Base-by-base conservation (phyloP, 2,329 filamentous ascomycete genomes). In the Nigrospora sphaerica region DNA sequence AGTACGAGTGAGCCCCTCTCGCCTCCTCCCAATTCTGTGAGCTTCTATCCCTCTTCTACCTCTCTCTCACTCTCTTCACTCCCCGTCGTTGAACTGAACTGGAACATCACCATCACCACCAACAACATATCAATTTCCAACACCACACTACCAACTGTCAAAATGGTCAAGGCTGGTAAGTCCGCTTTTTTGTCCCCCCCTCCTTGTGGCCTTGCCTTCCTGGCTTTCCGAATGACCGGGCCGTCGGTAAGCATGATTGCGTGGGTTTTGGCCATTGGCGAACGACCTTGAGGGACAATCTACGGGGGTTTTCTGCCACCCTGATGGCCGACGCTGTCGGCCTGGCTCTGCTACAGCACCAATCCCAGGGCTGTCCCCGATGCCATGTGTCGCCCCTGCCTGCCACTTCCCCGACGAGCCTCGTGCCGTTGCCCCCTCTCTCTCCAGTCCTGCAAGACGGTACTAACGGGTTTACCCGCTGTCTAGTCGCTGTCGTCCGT, bases 401-500 rank as follows among this genome's bases (percentile, higher is more conserved):
- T 49, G 39, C 42, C 42, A 5, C 28, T 16, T 3, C 39, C 6
- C 19, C 14, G 13, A 17, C 37, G 45, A 47, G 45, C 40, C 35
- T 43, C 45, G 39, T 36, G 14, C 34, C 34, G 6, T n/a, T 36
- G 34, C 14, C n/a, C n/a, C n/a, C n/a, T n/a, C 23, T 28, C 19
- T 23, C 23, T 36, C 34, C 34, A 36, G 34, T 36, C 34, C 14
- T 36, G 31, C 53, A 55, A 58, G 51, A 47, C 45, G 49, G 49
- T 53, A 49, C 57, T 61, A 45, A 58, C 48, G 40, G 48, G 39
- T 49, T 36, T 44, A 42, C 32, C 35, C 44, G 39, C 61, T 45
- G 39, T 62, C 50, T 65, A 97, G 93, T 97, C 76, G 88, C 87
- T 75, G 89, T 95, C 70, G 75, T 98, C 78, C 92, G 93, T 73